Conservation (phyloP, 2,329 filamentous ascomycete species). For the Bisporella sp. region DNA sequence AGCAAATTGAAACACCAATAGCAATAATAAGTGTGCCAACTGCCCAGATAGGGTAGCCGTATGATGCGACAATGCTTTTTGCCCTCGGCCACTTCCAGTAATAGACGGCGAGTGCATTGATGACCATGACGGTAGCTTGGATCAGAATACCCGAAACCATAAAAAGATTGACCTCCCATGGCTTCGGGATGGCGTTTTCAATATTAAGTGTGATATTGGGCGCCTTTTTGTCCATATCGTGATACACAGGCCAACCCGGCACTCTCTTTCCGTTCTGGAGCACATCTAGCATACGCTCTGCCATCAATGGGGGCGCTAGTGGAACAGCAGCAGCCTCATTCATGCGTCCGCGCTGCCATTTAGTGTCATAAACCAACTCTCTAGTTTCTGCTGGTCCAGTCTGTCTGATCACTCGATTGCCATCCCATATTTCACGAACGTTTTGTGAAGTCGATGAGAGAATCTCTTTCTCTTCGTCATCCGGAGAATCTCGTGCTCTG, state of each 20-base stretch:
- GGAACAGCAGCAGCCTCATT: no score
- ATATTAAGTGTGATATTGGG: neutral
- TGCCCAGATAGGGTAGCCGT: neutral
- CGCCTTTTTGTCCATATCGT: neutral
- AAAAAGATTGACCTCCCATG: neutral
- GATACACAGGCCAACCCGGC: neutral
- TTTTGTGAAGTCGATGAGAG: neutral
- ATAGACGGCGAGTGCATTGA: neutral
- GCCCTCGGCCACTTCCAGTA: neutral
- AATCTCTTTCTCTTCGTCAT: conserved; percentile 1
- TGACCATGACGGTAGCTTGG: neutral
- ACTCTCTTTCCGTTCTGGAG: neutral
- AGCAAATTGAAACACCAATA: neutral
- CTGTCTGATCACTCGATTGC: neutral
- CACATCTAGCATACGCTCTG: no score
- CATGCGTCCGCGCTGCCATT: neutral
- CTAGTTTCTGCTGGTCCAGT: neutral
- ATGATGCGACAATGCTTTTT: neutral
- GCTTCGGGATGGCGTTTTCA: neutral
- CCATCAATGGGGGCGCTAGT: no score
- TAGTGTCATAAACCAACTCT: neutral
- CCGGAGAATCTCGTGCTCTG: neutral
- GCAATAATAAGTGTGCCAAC: no score
- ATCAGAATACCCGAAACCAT: neutral
- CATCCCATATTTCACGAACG: conserved; percentile 1